Base-by-base conservation (phyloP, 2,329 filamentous ascomycete species). In the Exserohilum rostratum region DNA sequence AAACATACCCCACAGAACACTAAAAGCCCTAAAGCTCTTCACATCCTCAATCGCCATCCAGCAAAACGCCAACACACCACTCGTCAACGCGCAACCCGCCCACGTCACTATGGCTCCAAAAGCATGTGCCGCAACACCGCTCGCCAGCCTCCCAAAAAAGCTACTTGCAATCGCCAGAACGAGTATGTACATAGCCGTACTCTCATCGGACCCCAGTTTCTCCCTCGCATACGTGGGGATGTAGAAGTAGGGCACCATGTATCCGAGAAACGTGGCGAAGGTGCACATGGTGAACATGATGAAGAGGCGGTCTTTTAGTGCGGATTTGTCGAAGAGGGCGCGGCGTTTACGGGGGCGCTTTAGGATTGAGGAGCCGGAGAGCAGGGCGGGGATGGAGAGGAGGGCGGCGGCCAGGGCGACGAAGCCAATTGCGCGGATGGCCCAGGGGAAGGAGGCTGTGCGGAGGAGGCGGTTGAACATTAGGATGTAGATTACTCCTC, bases 171-270 rank as follows among this genome's bases (percentile, higher is more conserved):
- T 62, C 3, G 59, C 62, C 31, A 71, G 65, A 2, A 75, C 65
- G 4, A 75, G 63, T 62, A 65, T 73, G 34, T 74, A 72, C 50
- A 74, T 34, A 1, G 61, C 68, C 10, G 65, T 54, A 22, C 66
- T 71, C 43, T 73, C 65, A 2, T 57, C 65, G n/a, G 62, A 63
- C 0, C 68, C 71, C 7, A 76, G 59, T 3, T 44, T 49, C 34
- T 75, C 68, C 15, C 62, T 58, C 2, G 71, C 70, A 52, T 69
- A 76, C 3, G 70, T 71, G 1, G 73, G 67, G 12, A 76, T 73
- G 48, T 74, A 76, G 43, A 75, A 75, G 46, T 74, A 76, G 1
- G 72, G 72, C 0, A 74, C 63, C 6, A 73, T 76, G 42, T 76
- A 76, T 1, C 73, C 73, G 1, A 76, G 57, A 35, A 74, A 76